phyloP scores from a whole-genome alignment of 805 yeast genomes.

The Candida khao-thaluensis region DNA sequence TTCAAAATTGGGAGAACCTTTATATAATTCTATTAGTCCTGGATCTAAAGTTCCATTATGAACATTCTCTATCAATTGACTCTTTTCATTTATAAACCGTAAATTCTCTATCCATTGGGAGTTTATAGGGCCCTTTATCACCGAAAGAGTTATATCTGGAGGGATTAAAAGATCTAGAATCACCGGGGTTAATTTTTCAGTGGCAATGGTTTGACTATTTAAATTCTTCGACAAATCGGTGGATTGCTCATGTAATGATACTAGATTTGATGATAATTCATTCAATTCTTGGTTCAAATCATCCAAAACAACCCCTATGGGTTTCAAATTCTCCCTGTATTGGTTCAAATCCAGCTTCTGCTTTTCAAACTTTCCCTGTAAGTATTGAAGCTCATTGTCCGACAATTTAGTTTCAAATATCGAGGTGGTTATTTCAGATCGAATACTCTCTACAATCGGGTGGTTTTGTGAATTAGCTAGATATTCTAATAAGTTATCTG shows the following conservation, averaged over 20 bases:
- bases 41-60: conserved; percentile 12
- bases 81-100: conserved; percentile 56
- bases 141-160: conserved; percentile 60
- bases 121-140: conserved; percentile 57
- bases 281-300: conserved; percentile 55
- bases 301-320: conserved; percentile 52
- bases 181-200: conserved; percentile 63
- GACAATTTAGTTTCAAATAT: conserved; percentile 9
- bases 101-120: conserved; percentile 67
- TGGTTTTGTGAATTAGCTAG: background rate
- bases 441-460: conserved; percentile 14
- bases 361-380: conserved; percentile 19
- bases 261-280: conserved; percentile 30
- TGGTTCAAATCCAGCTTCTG: conserved; percentile 25
- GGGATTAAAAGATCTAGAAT: conserved; percentile 75
- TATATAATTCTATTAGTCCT: conserved; percentile 11
- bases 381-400: conserved; percentile 8
- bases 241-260: conserved; percentile 35
- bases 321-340: conserved; percentile 40
- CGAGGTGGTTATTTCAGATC: conserved; percentile 14
- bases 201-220: conserved; percentile 24
- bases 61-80: conserved; percentile 43
- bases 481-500: background rate
- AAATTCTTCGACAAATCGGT: conserved; percentile 28
- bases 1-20: conserved; percentile 21